A percentile compares a stretch with the other conserved stretches of the same genome.
Evolutionary conservation across 768 basidiomycete genomes (phyloP).

Genomic region (Agrocybe chaxingu): DNA sequence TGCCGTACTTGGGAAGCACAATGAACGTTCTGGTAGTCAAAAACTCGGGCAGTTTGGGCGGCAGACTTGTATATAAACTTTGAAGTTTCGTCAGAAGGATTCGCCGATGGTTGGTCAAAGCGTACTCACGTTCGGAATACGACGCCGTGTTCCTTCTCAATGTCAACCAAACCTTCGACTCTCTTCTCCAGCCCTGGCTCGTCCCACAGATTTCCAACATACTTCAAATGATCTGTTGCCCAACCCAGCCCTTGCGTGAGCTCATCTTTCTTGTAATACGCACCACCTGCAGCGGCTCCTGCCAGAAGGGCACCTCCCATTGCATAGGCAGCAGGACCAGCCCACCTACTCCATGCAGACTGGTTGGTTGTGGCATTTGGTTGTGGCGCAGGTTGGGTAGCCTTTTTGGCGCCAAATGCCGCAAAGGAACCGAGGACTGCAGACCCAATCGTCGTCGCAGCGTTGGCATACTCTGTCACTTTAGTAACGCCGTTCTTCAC

Average conservation of each 20-base stretch:
- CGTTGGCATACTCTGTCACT: conserved; percentile 64
- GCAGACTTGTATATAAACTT: conserved; percentile 81
- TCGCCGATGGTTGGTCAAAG: neutral
- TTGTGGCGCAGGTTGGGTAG: conserved; percentile 24
- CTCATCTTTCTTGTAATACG: conserved; percentile 79
- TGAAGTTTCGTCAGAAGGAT: neutral
- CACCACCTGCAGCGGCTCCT: conserved; percentile 80
- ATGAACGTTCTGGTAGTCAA: conserved; percentile 69
- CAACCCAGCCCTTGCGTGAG: conserved; percentile 67
- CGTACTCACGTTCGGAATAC: conserved; percentile 67
- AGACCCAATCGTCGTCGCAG: conserved; percentile 62
- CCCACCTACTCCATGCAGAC: conserved; percentile 18
- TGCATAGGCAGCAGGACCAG: conserved; percentile 43
- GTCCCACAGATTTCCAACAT: conserved; percentile 85
- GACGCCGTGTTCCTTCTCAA: conserved; percentile 61
- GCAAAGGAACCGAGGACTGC: conserved; percentile 58
- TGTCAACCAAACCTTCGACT: conserved; percentile 56
- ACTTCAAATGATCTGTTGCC: conserved; percentile 88
- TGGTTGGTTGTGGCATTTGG: conserved; percentile 17
- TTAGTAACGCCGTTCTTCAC: conserved; percentile 83
- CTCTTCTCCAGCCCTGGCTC: conserved; percentile 57
- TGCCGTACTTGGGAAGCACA: conserved; percentile 59
- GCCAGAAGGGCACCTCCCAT: conserved; percentile 75
- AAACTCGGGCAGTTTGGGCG: conserved; percentile 60
- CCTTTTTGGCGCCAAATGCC: conserved; percentile 44